Percentiles rank a stretch among this genome's conserved stretches.
Evolutionary conservation across 352 stramenopile genomes (phyloP).

Genomic region (Globisporangium barbulae): DNA sequence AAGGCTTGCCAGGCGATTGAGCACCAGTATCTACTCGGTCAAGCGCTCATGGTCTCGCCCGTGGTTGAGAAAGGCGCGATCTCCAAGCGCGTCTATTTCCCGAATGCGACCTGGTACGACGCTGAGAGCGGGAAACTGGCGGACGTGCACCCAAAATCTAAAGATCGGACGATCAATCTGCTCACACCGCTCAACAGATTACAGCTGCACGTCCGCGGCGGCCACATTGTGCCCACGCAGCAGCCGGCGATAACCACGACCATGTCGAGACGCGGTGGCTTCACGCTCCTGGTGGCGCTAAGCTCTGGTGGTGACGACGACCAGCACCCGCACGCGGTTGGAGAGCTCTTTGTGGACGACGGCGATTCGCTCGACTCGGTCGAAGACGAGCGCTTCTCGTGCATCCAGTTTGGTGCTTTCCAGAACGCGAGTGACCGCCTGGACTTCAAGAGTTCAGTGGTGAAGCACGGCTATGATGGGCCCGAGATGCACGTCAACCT

Average conservation of each 20-base stretch:
- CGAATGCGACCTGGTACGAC: constrained; percentile 69
- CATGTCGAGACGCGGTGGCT: constrained; percentile 49
- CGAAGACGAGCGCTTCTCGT: constrained; percentile 48
- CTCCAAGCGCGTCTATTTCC: constrained; percentile 58
- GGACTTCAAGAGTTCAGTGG: constrained; percentile 33
- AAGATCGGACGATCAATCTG: constrained; percentile 27
- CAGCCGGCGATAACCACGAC: constrained; percentile 48
- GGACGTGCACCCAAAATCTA: constrained; percentile 7
- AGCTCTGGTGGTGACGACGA: constrained; percentile 1
- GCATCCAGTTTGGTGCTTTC: constrained; percentile 38
- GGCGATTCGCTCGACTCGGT: constrained; percentile 67
- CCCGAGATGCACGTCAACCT: constrained; percentile 66
- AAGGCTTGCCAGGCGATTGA: constrained; percentile 36
- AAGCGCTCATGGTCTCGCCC: constrained; percentile 74
- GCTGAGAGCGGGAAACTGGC: constrained; percentile 40
- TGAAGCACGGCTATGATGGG: constrained; percentile 51
- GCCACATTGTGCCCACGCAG: constrained; percentile 61
- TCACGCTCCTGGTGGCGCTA: constrained; percentile 56
- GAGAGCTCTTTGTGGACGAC: constrained; percentile 74
- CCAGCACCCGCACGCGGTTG: constrained; percentile 25
- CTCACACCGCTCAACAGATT: constrained; percentile 52
- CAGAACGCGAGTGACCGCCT: constrained; percentile 36
- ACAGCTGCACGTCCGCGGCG: constrained; percentile 66
- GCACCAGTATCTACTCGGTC: constrained; percentile 69
- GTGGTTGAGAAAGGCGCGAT: constrained; percentile 67